Evolutionary conservation across 148 eudicot genomes (phyloP).

Genomic region (Rhododendron ovatum): DNA sequence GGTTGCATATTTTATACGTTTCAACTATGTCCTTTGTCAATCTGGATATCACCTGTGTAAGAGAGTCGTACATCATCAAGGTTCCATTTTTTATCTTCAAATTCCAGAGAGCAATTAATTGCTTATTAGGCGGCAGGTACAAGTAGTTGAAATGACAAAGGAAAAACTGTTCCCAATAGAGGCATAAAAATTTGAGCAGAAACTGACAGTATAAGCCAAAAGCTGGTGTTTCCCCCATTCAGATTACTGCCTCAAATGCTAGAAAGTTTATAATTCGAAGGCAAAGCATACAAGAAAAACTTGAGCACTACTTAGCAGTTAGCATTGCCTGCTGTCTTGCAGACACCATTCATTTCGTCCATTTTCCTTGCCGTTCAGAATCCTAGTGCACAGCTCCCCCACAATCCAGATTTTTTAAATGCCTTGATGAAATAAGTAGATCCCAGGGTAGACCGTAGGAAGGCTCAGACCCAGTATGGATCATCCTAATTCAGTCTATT

Average conservation of each 20-base stretch:
- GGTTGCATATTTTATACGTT: constrained; percentile 82
- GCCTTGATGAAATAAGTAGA: not conserved
- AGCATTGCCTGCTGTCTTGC: not conserved
- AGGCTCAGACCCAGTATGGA: not conserved
- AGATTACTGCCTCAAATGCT: not conserved
- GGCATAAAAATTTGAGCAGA: not conserved
- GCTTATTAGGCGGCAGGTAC: not conserved
- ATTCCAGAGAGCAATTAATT: constrained; percentile 8
- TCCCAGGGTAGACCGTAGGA: not conserved
- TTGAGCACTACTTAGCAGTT: not conserved
- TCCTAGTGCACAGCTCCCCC: not conserved
- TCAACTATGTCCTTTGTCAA: constrained; percentile 89
- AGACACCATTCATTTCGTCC: not conserved
- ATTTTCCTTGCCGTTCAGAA: not conserved
- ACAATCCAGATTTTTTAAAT: not conserved
- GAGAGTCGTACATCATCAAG: constrained; percentile 6
- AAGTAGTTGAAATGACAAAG: not conserved
- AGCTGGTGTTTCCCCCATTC: not conserved
- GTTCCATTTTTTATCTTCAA: not conserved
- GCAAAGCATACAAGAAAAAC: not conserved
- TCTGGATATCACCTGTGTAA: constrained; percentile 63
- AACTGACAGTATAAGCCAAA: not conserved
- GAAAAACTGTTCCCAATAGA: not conserved
- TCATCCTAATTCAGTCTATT: not conserved
- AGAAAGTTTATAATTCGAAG: not conserved